Evolutionary conservation across 495 filamentous ascomycete genomes (phyloP).

Genomic region (Mycothermus thermophilus): DNA sequence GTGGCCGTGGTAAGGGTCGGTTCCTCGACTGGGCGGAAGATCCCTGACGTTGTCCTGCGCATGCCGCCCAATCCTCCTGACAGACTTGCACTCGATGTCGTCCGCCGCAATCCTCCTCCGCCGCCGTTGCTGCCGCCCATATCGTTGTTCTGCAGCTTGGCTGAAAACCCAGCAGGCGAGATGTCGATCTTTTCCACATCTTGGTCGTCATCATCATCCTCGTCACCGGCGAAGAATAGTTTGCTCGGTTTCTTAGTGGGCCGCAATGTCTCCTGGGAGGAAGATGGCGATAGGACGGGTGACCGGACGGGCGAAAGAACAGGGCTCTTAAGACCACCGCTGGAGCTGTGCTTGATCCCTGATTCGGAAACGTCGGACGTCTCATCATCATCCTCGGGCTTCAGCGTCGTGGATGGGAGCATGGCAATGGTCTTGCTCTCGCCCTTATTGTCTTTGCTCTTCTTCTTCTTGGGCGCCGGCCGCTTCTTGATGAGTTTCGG

Average conservation of each 20-base stretch:
- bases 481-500: slow-evolving; percentile 28
- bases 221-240: slow-evolving; percentile 42
- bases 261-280: slow-evolving; percentile 63
- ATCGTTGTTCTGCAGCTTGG: neutral
- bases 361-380: slow-evolving; percentile 53
- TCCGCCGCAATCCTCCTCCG: slow-evolving; percentile 18
- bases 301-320: too few species aligned
- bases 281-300: slow-evolving; percentile 44
- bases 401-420: slow-evolving; percentile 81
- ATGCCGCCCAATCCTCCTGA: slow-evolving; percentile 39
- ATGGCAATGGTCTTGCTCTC: slow-evolving; percentile 90
- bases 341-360: slow-evolving; percentile 39
- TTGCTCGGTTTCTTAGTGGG: slow-evolving; percentile 57
- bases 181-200: slow-evolving; percentile 43
- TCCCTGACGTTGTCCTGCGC: slow-evolving; percentile 61
- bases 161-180: slow-evolving; percentile 12
- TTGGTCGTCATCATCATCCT: slow-evolving; percentile 39
- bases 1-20: slow-evolving; percentile 33
- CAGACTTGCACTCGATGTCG: slow-evolving; percentile 22
- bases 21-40: slow-evolving; percentile 75
- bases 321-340: slow-evolving; percentile 37
- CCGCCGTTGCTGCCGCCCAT: too few species aligned
- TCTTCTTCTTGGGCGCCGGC: slow-evolving; percentile 33
- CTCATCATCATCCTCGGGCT: slow-evolving; percentile 73
- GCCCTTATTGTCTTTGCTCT: slow-evolving; percentile 33